These are phyloP conservation scores for Trifolium dubium DNA, from an alignment of 306 rosid species.

Conservation along the genomic window DNA sequence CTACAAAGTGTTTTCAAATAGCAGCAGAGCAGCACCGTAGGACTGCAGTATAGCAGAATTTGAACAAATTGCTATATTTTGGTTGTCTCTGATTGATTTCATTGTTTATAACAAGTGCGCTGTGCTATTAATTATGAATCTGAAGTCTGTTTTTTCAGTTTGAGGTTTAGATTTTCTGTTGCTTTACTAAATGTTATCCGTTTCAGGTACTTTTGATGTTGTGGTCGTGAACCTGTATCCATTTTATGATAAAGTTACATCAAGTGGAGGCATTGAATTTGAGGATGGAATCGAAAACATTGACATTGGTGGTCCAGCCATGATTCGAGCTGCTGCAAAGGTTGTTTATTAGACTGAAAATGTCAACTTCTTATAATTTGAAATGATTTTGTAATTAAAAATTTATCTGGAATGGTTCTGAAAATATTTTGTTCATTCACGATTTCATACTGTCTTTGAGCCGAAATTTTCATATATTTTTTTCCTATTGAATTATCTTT, in stretches of 20 bases:
- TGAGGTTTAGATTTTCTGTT: slow-evolving; percentile 11
- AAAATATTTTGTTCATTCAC: slow-evolving; percentile 24
- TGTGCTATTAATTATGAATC: not conserved
- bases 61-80: not conserved
- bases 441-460: slow-evolving; percentile 15
- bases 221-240: slow-evolving; percentile 96
- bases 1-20: not conserved
- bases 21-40: not conserved
- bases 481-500: slow-evolving; percentile 24
- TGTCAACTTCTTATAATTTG: slow-evolving; percentile 12
- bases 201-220: slow-evolving; percentile 84
- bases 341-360: slow-evolving; percentile 49
- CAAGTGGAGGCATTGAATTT: slow-evolving; percentile 68
- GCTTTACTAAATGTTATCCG: slow-evolving; percentile 29
- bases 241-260: slow-evolving; percentile 83
- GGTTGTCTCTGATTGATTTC: not conserved
- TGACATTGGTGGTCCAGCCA: slow-evolving; percentile 96
- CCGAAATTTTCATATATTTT: slow-evolving; percentile 1
- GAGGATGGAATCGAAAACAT: slow-evolving; percentile 96
- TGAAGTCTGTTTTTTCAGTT: slow-evolving; percentile 15
- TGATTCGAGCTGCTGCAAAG: slow-evolving; percentile 99
- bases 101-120: not conserved
- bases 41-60: not conserved
- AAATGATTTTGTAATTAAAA: slow-evolving; percentile 2
- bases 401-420: slow-evolving; percentile 3